Evolutionary conservation across 345 rosid genomes (phyloP).

Genomic region (Arabidopsis suecica): DNA sequence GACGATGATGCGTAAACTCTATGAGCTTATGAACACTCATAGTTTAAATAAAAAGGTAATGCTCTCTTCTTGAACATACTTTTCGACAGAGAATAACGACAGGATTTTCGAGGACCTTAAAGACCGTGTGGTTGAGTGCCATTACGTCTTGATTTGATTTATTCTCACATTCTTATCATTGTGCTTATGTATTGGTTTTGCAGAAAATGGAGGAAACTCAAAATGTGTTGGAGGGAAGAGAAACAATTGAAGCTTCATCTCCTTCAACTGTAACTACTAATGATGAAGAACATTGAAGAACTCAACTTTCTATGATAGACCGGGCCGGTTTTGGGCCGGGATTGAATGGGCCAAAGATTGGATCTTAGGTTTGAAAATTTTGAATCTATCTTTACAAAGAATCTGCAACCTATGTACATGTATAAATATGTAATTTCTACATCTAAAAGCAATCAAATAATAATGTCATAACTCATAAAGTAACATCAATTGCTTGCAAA

Average conservation of each 20-base stretch:
- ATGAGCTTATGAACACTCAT: conserved; percentile 56
- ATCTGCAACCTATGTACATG: conserved; percentile 24
- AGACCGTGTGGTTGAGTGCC: not conserved
- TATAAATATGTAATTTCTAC: conserved; percentile 27
- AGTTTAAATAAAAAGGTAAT: conserved; percentile 58
- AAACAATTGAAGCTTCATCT: conserved; percentile 24
- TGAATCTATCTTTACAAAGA: conserved; percentile 23
- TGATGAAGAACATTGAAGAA: conserved; percentile 31
- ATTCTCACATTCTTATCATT: not conserved
- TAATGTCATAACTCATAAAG: conserved; percentile 15
- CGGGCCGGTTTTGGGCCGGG: not conserved
- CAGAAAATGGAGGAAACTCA: conserved; percentile 17
- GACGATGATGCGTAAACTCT: conserved; percentile 80
- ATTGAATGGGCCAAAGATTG: not conserved
- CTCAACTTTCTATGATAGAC: not conserved
- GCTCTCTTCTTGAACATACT: conserved; percentile 11
- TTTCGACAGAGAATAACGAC: not conserved
- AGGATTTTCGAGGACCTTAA: not conserved
- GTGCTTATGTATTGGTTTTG: conserved; percentile 28
- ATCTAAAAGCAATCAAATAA: conserved; percentile 1
- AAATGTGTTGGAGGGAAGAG: conserved; percentile 2
- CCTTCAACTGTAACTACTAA: not conserved
- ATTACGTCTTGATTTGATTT: not conserved
- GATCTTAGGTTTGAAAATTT: conserved; percentile 4
- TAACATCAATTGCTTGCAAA: conserved; percentile 44